Evolutionary conservation across 257 asterid species (phyloP).

Genomic region (Ophiorrhiza pumila): DNA sequence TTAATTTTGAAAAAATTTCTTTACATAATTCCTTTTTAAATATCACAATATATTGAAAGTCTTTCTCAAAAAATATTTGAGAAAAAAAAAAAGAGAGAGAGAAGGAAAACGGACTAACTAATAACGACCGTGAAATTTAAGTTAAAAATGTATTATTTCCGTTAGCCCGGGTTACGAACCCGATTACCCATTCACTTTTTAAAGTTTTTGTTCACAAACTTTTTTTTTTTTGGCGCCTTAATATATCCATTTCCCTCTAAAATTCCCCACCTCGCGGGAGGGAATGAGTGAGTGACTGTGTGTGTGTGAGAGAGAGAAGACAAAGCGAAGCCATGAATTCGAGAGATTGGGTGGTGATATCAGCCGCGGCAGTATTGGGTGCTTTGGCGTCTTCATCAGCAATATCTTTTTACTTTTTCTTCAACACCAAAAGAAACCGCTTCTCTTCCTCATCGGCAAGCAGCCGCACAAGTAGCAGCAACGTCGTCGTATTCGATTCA

Average conservation of each 20-base stretch:
- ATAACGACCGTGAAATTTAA: no score
- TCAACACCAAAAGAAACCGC: constrained; percentile 31
- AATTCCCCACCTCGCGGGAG: background rate
- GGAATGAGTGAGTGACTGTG: no score
- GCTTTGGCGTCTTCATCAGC: constrained; percentile 58
- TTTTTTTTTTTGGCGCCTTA: constrained; percentile 9
- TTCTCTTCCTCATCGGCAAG: constrained; percentile 5
- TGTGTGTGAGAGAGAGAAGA: background rate
- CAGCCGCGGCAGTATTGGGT: constrained; percentile 62
- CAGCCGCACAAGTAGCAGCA: constrained; percentile 8
- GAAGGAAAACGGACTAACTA: no score
- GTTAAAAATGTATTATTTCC: no score
- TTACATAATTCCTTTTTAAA: no score
- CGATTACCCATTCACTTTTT: no score
- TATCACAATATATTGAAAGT: no score
- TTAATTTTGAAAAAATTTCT: no score
- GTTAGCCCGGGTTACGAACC: no score
- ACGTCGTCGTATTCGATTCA: constrained; percentile 6
- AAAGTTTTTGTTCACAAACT: no score
- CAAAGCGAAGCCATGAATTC: constrained; percentile 40
- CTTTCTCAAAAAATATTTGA: no score
- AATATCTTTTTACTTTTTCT: constrained; percentile 31
- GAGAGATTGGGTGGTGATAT: constrained; percentile 50
- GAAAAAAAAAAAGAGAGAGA: no score
- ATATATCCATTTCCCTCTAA: background rate